Evolutionary conservation across 768 basidiomycete species (phyloP).

Genomic region (Suillus americanus): DNA sequence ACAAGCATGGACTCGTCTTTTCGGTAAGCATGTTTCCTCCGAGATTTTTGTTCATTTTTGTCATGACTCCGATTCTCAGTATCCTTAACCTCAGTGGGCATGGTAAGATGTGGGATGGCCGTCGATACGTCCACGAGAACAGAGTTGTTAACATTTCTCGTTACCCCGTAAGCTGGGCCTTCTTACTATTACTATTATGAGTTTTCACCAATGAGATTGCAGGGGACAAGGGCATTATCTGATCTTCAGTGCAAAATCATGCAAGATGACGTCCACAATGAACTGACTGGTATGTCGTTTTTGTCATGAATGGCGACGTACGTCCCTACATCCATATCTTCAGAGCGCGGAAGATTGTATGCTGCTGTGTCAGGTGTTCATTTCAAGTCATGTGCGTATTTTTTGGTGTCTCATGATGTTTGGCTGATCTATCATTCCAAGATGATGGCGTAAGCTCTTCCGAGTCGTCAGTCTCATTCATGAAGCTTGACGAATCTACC

Average conservation of each 20-base stretch:
- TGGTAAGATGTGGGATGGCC: slow-evolving; percentile 13
- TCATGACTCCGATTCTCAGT: neutral
- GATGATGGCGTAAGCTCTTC: neutral
- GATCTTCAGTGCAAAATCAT: slow-evolving; percentile 13
- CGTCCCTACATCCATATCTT: neutral
- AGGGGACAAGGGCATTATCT: slow-evolving; percentile 15
- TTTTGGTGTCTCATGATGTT: neutral
- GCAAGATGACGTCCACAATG: slow-evolving; percentile 5
- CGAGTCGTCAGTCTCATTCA: neutral
- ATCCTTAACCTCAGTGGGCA: neutral
- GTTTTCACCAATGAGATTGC: neutral
- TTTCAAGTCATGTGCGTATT: slow-evolving; percentile 15
- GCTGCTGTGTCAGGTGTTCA: slow-evolving; percentile 15
- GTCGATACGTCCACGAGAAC: neutral
- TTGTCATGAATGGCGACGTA: neutral
- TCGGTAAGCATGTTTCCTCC: neutral
- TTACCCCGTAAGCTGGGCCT: slow-evolving; percentile 11
- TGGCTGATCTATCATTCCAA: neutral
- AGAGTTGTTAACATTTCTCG: neutral
- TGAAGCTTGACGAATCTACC: neutral
- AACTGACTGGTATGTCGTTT: slow-evolving; percentile 11
- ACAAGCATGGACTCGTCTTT: neutral
- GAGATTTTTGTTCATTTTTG: neutral
- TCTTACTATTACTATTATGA: neutral
- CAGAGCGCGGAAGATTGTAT: slow-evolving; percentile 15